Base-by-base conservation (phyloP, 2,329 filamentous ascomycete species). In the Aureobasidium mangrovei region DNA sequence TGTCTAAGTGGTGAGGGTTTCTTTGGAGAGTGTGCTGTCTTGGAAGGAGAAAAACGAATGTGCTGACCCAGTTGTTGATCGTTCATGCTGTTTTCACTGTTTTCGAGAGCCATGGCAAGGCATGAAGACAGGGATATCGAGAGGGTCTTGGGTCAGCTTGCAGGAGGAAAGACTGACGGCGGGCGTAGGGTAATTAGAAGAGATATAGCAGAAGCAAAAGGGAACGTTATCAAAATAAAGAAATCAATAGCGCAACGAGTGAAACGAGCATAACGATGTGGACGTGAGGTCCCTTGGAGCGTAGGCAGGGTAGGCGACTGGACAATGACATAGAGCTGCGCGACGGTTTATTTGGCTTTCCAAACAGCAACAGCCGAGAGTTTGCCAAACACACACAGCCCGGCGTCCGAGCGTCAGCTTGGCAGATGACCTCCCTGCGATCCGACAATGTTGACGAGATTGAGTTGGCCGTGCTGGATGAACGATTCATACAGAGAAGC, bases 1-100 rank as follows among this genome's bases (percentile, higher is more conserved):
- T 59, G 57, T 53, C 54, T 46, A 36, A 58, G 44, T 32, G 57
- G 49, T 52, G 55, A 54, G 32, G 57, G 44, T 48, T 42, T 48
- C 46, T 44, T 49, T 47, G 46, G 44, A 45, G 35, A 57, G 28
- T 51, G 53, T 27, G 31, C 47, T 45, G 43, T 8, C 32, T 53
- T 56, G 26, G 55, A 42, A 54, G 54, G 43, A 55, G 56, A 54
- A 60, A 59, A 60, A 54, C 46, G 56, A 49, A 54, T 59, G 18
- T 60, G 57, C 64, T 64, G 56, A 67, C 65, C 63, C 59, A 62
- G 62, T 53, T 65, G 62, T 42, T 63, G 60, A 44, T 63, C 58
- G 31, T 36, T 40, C 9, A 31, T 54, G 31, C 43, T 12, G 12
- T 46, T 54, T 27, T 45, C 27, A 12, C 31, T 53, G 31, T 42